Evolutionary conservation across 305 asterid genomes (phyloP).

Genomic region (Plantago rigida): DNA sequence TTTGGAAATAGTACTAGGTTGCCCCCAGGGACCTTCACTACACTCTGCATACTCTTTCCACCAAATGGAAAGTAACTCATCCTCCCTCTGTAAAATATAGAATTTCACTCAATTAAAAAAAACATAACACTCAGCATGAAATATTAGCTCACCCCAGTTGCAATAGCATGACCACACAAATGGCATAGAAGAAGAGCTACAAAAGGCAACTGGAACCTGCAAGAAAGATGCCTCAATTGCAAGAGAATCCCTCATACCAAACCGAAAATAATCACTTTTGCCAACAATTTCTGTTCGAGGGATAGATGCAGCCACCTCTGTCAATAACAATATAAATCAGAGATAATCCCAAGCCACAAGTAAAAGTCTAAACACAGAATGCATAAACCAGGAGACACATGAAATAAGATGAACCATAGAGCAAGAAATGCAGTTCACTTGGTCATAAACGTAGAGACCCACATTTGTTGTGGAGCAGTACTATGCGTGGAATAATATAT

Average conservation of each 20-base stretch:
- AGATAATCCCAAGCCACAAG: too few species aligned
- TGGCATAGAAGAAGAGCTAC: conserved; percentile 11
- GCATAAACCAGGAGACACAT: too few species aligned
- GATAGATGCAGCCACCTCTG: conserved; percentile 84
- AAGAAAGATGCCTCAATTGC: conserved; percentile 91
- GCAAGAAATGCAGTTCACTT: too few species aligned
- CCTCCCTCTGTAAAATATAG: conserved; percentile 60
- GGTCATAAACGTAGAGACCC: too few species aligned
- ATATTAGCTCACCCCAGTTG: conserved; percentile 5
- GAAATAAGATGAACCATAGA: too few species aligned
- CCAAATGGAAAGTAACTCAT: conserved; percentile 80
- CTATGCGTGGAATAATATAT: too few species aligned
- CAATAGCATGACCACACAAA: conserved; percentile 13
- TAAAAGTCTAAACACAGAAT: too few species aligned
- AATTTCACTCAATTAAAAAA: conserved; percentile 26
- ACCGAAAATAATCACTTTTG: conserved; percentile 85
- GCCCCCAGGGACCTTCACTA: conserved; percentile 78
- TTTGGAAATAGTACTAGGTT: conserved; percentile 30
- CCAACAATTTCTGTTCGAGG: conserved; percentile 77
- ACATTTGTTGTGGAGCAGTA: too few species aligned
- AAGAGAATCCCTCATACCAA: conserved; percentile 95
- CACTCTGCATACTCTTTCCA: conserved; percentile 97
- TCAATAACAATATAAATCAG: conserved; percentile 11
- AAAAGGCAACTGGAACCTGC: conserved; percentile 43
- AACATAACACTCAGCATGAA: conserved; percentile 3